These are phyloP conservation scores for Citrus australasica DNA, from an alignment of 345 rosid species.

Conservation along the genomic window DNA sequence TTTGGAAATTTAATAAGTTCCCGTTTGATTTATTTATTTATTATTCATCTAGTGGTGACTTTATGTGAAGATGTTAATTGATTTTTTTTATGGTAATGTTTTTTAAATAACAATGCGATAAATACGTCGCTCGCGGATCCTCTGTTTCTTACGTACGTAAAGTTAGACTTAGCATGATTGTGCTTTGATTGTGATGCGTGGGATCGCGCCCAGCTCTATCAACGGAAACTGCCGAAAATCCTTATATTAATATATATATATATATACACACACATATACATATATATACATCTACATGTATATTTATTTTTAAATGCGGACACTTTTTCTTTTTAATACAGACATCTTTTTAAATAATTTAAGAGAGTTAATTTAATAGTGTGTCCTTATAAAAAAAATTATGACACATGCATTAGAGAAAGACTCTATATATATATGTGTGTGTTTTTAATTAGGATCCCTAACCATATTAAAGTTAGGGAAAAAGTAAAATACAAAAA, in stretches of 20 bases:
- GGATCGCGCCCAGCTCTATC: background rate
- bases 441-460: too few species aligned
- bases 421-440: too few species aligned
- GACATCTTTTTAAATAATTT: too few species aligned
- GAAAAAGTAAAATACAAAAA: too few species aligned
- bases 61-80: background rate
- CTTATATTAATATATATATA: too few species aligned
- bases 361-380: too few species aligned
- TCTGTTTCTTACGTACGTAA: background rate
- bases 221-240: too few species aligned
- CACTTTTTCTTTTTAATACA: too few species aligned
- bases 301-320: fast-evolving
- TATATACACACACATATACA: too few species aligned
- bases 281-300: too few species aligned
- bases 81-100: background rate
- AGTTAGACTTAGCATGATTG: background rate
- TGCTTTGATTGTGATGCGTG: background rate
- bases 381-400: fast-evolving
- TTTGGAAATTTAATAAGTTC: background rate
- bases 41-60: background rate
- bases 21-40: background rate
- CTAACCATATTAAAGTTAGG: too few species aligned
- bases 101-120: background rate
- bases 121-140: background rate
- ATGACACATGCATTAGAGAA: too few species aligned